Percentiles rank a stretch among this genome's conserved stretches.
Conservation (phyloP, 2,329 filamentous ascomycete species). For the Sphaceloma murrayae region DNA sequence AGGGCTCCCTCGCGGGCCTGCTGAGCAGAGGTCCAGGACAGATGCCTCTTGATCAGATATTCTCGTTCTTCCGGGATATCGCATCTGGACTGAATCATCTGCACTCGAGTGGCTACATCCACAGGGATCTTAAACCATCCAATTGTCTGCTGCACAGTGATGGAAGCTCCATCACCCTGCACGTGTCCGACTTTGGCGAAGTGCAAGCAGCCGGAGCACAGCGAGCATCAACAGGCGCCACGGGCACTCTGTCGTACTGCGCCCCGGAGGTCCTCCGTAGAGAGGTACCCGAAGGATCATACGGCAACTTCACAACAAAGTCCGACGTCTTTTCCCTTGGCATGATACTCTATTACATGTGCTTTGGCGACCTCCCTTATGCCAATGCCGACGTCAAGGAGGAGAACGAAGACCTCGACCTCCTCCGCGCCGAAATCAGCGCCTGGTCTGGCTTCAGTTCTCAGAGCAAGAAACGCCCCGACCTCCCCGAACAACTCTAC, state of each 20-base stretch:
- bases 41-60: constrained; percentile 81
- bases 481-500: constrained; percentile 80
- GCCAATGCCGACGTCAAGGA: constrained; percentile 39
- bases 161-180: constrained; percentile 60
- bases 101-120: constrained; percentile 85
- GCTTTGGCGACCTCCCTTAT: constrained; percentile 71
- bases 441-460: constrained; percentile 68
- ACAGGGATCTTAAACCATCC: constrained; percentile 89
- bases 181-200: constrained; percentile 97
- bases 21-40: constrained; percentile 62
- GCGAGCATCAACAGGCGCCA: constrained; percentile 84
- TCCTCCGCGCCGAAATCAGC: constrained; percentile 71
- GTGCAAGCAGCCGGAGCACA: constrained; percentile 75
- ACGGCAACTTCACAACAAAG: constrained; percentile 91
- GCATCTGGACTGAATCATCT: constrained; percentile 84
- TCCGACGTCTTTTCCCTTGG: constrained; percentile 97
- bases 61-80: constrained; percentile 92
- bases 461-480: constrained; percentile 62
- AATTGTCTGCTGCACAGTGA: constrained; percentile 78
- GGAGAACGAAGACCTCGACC: constrained; percentile 79
- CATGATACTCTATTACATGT: constrained; percentile 98
- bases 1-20: constrained; percentile 61
- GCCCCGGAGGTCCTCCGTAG: constrained; percentile 81
- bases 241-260: constrained; percentile 94
- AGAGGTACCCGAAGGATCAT: constrained; percentile 54